Base-by-base conservation (phyloP, 345 rosid species). In the Rhodamnia rubescens region DNA sequence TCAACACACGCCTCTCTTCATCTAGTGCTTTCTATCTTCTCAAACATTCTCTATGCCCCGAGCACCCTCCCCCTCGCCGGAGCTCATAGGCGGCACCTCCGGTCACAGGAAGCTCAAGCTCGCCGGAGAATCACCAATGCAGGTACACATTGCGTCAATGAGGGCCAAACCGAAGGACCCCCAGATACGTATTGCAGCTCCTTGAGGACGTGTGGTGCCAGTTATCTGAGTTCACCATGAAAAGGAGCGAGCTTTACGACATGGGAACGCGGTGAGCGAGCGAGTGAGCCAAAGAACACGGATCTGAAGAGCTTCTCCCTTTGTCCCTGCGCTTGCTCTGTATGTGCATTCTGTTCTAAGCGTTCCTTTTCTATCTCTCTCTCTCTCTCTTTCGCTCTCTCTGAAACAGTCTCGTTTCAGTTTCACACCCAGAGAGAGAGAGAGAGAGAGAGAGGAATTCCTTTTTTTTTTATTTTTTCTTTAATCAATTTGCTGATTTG, bases 1-100 rank as follows among this genome's bases (percentile, higher is more conserved):
- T 90, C 87, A 89, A 88, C 81, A 87, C 86, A 29, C 83, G 9
- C 78, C 40, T 36, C 88, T 85, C 85, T 90, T 90, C 90, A 90
- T 74, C 90, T 83, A 89, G 87, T 85, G 85, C 91, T 86, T 86
- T 89, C 78, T 90, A 87, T 21, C 84, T 87, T 83, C 90, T 87
- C 91, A 90, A 88, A 83, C 89, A 88, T 69, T 87, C 89, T 69
- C 80, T 9, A 44, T 8, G 90, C 85, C 88, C 84, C 74, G 88
- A 92, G 90, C 92, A 89, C 85, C 83, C 61, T 85, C 81, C 44
- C 78, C 82, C 84, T 53, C 85, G 16, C 83, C 53, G 59, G 82
- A 51, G 47, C 81, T 49, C 81, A 69, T 2, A 50, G 12, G 29
- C 82, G 40, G 15, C 22, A 4, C 24, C 69, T 57, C 86, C 69